Conservation (phyloP, 169 alveolate genomes). For the Eimeria maxima region DNA sequence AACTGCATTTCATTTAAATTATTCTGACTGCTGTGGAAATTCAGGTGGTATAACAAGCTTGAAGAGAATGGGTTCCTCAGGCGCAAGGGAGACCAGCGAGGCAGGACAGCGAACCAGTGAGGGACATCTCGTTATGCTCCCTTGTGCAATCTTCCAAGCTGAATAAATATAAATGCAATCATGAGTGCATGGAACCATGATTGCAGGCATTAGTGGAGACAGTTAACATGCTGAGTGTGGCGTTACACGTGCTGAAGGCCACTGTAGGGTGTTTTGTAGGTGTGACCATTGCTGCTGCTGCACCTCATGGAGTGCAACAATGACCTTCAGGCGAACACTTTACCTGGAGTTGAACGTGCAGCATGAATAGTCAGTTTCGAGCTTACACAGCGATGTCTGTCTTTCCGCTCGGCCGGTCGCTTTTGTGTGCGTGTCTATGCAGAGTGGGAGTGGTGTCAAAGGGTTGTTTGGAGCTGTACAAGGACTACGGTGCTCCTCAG, state of each 20-base stretch:
- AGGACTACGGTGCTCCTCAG: constrained; percentile 78
- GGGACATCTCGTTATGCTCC: background rate
- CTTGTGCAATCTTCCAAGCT: no score
- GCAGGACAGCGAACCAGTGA: constrained; percentile 74
- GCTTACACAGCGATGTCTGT: background rate
- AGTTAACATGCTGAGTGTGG: background rate
- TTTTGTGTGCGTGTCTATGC: background rate
- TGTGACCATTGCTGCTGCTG: background rate
- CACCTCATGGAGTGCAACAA: background rate
- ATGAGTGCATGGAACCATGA: background rate
- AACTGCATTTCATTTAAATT: background rate
- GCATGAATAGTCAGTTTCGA: no score
- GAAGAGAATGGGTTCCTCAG: constrained; percentile 75
- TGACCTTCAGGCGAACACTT: no score
- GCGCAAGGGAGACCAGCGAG: constrained; percentile 66
- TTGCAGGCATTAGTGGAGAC: background rate
- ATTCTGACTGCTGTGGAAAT: background rate
- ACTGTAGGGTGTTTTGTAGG: background rate
- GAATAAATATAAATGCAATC: background rate
- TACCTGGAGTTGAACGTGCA: no score
- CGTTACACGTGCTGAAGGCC: background rate
- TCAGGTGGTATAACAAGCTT: constrained; percentile 81
- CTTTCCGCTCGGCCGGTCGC: background rate
- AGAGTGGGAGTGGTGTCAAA: constrained; percentile 82
- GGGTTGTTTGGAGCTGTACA: constrained; percentile 74